A percentile compares a stretch with the other conserved stretches of the same genome.
Evolutionary conservation across 2,329 filamentous ascomycete species (phyloP).

Genomic region (Alternaria solani): DNA sequence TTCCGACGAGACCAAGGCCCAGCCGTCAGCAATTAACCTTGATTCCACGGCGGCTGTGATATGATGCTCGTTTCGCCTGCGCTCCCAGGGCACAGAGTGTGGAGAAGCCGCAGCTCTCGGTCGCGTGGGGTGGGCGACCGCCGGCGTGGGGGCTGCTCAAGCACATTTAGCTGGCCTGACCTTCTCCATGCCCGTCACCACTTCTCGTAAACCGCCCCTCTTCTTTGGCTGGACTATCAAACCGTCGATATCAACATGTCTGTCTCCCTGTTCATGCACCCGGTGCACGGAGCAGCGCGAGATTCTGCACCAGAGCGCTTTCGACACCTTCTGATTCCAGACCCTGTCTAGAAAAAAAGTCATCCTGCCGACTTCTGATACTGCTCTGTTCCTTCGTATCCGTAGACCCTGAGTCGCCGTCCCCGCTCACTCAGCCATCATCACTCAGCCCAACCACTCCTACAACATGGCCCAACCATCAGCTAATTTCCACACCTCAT

Average conservation of each 20-base stretch:
- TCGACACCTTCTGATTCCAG: slow-evolving; percentile 1
- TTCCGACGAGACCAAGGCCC: slow-evolving; percentile 1
- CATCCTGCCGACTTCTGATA: background rate
- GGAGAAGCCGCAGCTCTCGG: slow-evolving; percentile 21
- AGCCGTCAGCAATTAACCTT: slow-evolving; percentile 10
- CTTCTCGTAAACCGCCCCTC: slow-evolving; percentile 22
- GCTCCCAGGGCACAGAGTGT: slow-evolving; percentile 14
- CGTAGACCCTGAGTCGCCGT: background rate
- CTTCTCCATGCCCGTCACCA: slow-evolving; percentile 11
- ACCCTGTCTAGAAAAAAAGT: background rate
- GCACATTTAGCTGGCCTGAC: background rate
- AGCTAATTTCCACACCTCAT: slow-evolving; percentile 32
- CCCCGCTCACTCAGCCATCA: background rate
- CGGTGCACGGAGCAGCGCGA: slow-evolving; percentile 18
- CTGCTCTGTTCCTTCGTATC: background rate
- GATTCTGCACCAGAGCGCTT: slow-evolving; percentile 2
- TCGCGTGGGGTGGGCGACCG: slow-evolving; percentile 18
- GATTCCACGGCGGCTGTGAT: background rate
- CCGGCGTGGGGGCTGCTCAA: slow-evolving; percentile 6
- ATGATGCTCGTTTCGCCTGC: background rate
- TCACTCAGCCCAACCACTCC: background rate
- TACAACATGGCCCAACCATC: background rate
- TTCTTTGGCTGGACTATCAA: slow-evolving; percentile 9
- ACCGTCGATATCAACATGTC: slow-evolving; percentile 18
- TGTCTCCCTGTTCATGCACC: slow-evolving; percentile 13